phyloP scores from a whole-genome alignment of 345 rosid genomes.

The Brassica juncea region DNA sequence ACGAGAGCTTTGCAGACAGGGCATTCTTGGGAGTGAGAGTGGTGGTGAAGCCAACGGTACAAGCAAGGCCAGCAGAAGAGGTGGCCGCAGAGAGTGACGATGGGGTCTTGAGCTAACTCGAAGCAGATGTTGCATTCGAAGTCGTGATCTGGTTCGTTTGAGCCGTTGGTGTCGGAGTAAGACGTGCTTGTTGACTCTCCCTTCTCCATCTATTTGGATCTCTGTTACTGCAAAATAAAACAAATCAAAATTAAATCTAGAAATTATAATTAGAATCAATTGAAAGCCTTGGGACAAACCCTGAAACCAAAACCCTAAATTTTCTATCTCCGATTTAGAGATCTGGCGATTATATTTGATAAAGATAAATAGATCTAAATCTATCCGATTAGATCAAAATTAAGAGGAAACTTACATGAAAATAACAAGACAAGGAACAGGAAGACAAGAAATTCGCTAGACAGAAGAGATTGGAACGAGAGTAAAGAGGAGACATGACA shows the following conservation, averaged over 20 bases:
- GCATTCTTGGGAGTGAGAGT: slow-evolving; percentile 85
- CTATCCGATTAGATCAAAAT: background rate
- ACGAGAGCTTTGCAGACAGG: slow-evolving; percentile 92
- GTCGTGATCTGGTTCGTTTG: slow-evolving; percentile 68
- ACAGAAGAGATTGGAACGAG: slow-evolving; percentile 27
- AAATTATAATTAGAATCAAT: background rate
- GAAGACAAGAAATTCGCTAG: slow-evolving; percentile 17
- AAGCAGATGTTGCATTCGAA: slow-evolving; percentile 97
- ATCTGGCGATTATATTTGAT: background rate
- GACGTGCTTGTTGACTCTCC: slow-evolving; percentile 57
- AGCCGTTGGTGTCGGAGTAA: slow-evolving; percentile 39
- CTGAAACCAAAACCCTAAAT: background rate
- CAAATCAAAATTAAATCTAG: background rate
- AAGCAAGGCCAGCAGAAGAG: slow-evolving; percentile 95
- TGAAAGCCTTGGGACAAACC: background rate
- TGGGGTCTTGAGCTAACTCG: slow-evolving; percentile 86
- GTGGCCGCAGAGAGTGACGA: slow-evolving; percentile 87
- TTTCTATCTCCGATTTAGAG: background rate
- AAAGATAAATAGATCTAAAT: background rate
- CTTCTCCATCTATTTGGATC: slow-evolving; percentile 42
- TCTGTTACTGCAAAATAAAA: slow-evolving; percentile 16
- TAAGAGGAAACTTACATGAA: slow-evolving; percentile 5
- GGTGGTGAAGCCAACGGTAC: slow-evolving; percentile 81
- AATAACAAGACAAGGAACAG: background rate
- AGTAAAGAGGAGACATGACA: slow-evolving; percentile 22